Base-by-base conservation (phyloP, 441 rosid genomes). In the Capsella rubella region DNA sequence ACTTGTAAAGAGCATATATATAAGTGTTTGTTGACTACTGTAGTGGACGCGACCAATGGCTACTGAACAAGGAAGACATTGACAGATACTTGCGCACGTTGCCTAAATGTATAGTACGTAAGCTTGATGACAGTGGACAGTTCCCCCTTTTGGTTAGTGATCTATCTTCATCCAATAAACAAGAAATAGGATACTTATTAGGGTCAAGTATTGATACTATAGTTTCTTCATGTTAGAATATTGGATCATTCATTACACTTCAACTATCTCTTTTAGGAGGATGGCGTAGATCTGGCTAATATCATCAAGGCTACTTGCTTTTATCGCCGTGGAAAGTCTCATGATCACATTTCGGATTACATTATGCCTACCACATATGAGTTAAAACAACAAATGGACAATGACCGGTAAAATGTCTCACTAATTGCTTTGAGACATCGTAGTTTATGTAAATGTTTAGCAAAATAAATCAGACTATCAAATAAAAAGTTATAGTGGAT, bases 341-440 rank as follows among this genome's bases (percentile, higher is more conserved):
- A 60, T 2, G 85, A 91, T 75, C 75, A 75, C 16, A 74, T 79
- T 46, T 65, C 77, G 8, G 95, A 91, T 81, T 91, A 79, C 82
- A 67, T 87, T 31, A 86, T 72, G 51, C 97, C 97, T 25, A 82
- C 89, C 15, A 65, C 78, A 52, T 72, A 69, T 43, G 95, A 89
- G 80, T 76, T 83, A 51, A 83, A 65, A 53, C 78, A 83, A 57
- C 67, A 64, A 32, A 6, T 64, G 63, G 71, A 76, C 8, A 52
- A 57, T 6, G 66, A 62, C 21, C 60, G 62, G 75, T 76, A 47
- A 55, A 14, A 52, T 5, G 43, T 8, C 37, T 32, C 34, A 56
- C 46, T 16, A 16, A 16, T 16, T 16, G 18, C 18, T 16, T n/a
- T n/a, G n/a, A n/a, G n/a, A n/a, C n/a, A n/a, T n/a, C n/a, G n/a